These are phyloP conservation scores for Fusarium sp. DNA, from an alignment of 2,329 filamentous ascomycete species.

Conservation along the genomic window DNA sequence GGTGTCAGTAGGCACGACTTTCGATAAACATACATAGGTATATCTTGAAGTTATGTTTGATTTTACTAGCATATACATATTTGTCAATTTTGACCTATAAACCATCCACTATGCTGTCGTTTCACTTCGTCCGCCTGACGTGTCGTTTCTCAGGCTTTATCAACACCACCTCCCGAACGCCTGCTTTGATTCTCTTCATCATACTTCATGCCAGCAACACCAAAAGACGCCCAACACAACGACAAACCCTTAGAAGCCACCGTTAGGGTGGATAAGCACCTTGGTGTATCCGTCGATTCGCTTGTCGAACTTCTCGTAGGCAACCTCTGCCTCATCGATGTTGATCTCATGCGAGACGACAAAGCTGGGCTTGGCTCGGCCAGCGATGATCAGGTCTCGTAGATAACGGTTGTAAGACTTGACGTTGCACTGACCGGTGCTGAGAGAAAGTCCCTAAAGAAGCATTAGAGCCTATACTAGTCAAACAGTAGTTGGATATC, in stretches of 20 bases:
- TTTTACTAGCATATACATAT: neutral
- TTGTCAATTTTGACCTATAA: neutral
- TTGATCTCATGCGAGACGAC: conserved; percentile 76
- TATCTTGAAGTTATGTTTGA: neutral
- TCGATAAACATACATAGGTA: too few relatives aligned
- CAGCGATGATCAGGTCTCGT: conserved; percentile 75
- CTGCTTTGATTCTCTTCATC: neutral
- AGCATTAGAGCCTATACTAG: neutral
- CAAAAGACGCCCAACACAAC: neutral
- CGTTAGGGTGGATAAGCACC: conserved; percentile 77
- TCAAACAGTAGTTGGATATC: rapidly evolving
- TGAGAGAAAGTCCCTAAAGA: conserved; percentile 68
- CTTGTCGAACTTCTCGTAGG: conserved; percentile 77
- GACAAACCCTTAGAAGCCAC: conserved; percentile 50
- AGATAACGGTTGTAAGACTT: conserved; percentile 78
- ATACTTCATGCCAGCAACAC: neutral
- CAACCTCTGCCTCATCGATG: conserved; percentile 72
- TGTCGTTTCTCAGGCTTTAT: neutral
- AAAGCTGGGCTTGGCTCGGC: conserved; percentile 76
- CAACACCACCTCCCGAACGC: neutral
- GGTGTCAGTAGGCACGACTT: too few relatives aligned
- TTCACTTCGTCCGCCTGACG: neutral
- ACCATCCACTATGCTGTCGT: neutral
- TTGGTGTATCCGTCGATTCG: conserved; percentile 77
- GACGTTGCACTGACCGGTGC: conserved; percentile 77